Conservation (phyloP, 805 yeast genomes). For the Metschnikowia gruessii region DNA sequence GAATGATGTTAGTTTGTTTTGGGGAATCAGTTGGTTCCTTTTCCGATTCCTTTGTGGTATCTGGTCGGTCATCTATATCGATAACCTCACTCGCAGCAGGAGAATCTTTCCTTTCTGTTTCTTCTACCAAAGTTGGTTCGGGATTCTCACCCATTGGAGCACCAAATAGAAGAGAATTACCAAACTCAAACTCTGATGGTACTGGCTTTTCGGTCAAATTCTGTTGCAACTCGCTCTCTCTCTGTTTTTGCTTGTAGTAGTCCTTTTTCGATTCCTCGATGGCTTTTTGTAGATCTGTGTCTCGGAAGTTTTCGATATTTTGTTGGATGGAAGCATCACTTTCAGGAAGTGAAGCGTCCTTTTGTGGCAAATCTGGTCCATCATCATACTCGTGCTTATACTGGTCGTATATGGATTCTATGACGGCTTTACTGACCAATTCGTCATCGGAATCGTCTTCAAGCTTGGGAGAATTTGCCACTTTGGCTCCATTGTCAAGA, state of each 20-base stretch:
- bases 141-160: background rate
- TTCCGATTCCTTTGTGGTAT: background rate
- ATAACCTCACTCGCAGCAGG: background rate
- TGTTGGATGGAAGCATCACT: conserved; percentile 4
- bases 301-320: conserved; percentile 23
- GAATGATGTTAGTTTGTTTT: conserved; percentile 13
- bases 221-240: conserved; percentile 8
- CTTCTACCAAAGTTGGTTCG: background rate
- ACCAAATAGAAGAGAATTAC: conserved; percentile 23
- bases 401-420: conserved; percentile 37
- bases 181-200: conserved; percentile 17
- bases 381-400: conserved; percentile 19
- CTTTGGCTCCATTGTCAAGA: conserved; percentile 9
- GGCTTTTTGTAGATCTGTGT: conserved; percentile 44
- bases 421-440: conserved; percentile 30
- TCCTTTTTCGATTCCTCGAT: conserved; percentile 48
- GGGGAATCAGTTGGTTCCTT: background rate
- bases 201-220: background rate
- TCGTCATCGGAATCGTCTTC: conserved; percentile 20
- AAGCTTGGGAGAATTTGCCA: background rate
- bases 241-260: conserved; percentile 31
- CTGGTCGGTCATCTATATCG: background rate
- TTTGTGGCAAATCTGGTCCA: background rate
- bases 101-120: background rate
- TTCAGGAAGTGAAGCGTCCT: background rate